Percentiles rank a stretch among this genome's conserved stretches.
These are phyloP conservation scores for Amorphotheca resinae DNA, from an alignment of 495 filamentous ascomycete genomes.

Conservation along the genomic window DNA sequence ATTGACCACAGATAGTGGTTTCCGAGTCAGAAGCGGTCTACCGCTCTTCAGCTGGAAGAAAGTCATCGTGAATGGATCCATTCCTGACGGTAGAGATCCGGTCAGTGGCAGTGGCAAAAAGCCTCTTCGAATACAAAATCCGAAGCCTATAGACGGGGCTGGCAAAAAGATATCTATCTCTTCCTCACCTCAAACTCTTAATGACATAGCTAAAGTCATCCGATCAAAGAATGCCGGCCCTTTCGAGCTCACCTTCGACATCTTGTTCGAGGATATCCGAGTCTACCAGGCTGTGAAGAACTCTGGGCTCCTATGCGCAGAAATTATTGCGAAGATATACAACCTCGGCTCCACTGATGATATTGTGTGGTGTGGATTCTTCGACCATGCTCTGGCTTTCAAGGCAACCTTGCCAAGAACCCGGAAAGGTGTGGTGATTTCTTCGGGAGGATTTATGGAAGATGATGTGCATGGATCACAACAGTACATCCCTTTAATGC, in stretches of 20 bases:
- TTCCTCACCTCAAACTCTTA: slow-evolving; percentile 6
- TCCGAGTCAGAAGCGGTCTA: background rate
- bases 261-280: slow-evolving; percentile 30
- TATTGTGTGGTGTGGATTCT: slow-evolving; percentile 30
- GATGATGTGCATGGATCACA: slow-evolving; percentile 28
- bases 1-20: background rate
- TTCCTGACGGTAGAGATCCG: background rate
- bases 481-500: slow-evolving; percentile 22
- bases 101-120: background rate
- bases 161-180: background rate
- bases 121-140: background rate
- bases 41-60: slow-evolving; percentile 4
- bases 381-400: slow-evolving; percentile 23
- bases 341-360: slow-evolving; percentile 21
- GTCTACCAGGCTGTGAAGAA: slow-evolving; percentile 26
- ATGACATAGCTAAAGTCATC: slow-evolving; percentile 31
- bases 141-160: background rate
- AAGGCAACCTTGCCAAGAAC: slow-evolving; percentile 16
- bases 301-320: slow-evolving; percentile 22
- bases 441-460: slow-evolving; percentile 24
- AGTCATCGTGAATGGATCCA: background rate
- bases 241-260: slow-evolving; percentile 37
- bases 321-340: slow-evolving; percentile 24
- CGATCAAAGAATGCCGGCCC: slow-evolving; percentile 40
- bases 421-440: slow-evolving; percentile 12